Evolutionary conservation across 371 early-diverging fungal genomes (phyloP).

Genomic region (Synchytrium microbalum): DNA sequence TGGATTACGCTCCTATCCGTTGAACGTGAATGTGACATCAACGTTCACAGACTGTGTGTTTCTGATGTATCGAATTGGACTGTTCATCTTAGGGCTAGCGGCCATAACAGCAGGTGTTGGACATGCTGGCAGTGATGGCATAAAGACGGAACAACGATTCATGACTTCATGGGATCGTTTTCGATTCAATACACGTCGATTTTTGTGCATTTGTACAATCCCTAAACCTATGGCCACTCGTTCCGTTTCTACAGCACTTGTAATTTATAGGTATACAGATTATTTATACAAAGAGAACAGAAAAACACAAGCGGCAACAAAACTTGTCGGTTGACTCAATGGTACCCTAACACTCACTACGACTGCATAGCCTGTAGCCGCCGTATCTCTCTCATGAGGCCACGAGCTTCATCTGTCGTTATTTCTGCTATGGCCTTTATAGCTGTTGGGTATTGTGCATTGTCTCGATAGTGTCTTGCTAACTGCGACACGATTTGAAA

Average conservation of each 20-base stretch:
- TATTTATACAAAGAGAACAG: too few species aligned
- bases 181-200: too few species aligned
- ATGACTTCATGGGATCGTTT: too few species aligned
- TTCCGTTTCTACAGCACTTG: too few species aligned
- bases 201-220: too few species aligned
- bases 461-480: background rate
- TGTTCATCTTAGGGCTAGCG: background rate
- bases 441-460: background rate
- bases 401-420: background rate
- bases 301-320: too few species aligned
- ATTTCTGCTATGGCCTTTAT: background rate
- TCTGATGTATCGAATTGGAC: background rate
- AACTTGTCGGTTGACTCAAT: too few species aligned
- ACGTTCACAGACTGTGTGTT: background rate
- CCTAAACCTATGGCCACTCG: too few species aligned
- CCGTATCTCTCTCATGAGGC: background rate
- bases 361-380: background rate
- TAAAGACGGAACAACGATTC: background rate
- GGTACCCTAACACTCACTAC: too few species aligned
- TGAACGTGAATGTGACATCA: slow-evolving; percentile 8
- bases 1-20: too few species aligned
- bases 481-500: too few species aligned
- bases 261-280: too few species aligned
- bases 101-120: background rate
- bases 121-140: background rate